Evolutionary conservation across 805 yeast species (phyloP).

Genomic region (Debaryomyces castellii): DNA sequence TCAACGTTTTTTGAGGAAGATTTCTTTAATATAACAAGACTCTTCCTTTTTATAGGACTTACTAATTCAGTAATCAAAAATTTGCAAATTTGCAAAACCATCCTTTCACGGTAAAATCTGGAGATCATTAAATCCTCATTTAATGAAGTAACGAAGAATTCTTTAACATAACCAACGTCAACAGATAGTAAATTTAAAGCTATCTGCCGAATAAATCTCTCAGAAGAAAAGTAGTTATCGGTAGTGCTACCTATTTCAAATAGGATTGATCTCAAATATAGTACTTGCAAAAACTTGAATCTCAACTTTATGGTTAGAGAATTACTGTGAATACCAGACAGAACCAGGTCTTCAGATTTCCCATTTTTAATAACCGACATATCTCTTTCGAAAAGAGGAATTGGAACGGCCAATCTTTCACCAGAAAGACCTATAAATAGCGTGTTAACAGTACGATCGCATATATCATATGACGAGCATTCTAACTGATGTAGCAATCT

Average conservation of each 20-base stretch:
- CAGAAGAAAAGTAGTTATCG: neutral
- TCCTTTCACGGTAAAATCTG: neutral
- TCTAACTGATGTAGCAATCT: constrained; percentile 23
- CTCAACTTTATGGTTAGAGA: neutral
- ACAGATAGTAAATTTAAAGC: constrained; percentile 9
- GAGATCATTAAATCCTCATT: neutral
- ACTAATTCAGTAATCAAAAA: neutral
- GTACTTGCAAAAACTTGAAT: neutral
- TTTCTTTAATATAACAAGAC: neutral
- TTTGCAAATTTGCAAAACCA: neutral
- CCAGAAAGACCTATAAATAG: constrained; percentile 26
- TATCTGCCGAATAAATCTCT: constrained; percentile 10
- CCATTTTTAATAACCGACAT: neutral
- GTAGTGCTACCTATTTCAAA: neutral
- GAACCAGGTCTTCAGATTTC: neutral
- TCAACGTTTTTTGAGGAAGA: neutral
- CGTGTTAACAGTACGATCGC: constrained; percentile 28
- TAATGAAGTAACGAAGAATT: constrained; percentile 9
- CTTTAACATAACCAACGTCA: constrained; percentile 9
- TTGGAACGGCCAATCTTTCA: constrained; percentile 9
- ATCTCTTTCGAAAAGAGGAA: constrained; percentile 19
- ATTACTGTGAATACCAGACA: neutral
- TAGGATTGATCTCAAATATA: neutral
- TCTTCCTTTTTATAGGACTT: neutral
- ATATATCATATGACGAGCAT: constrained; percentile 20